Evolutionary conservation across 768 basidiomycete genomes (phyloP).

Genomic region (Suillus americanus): DNA sequence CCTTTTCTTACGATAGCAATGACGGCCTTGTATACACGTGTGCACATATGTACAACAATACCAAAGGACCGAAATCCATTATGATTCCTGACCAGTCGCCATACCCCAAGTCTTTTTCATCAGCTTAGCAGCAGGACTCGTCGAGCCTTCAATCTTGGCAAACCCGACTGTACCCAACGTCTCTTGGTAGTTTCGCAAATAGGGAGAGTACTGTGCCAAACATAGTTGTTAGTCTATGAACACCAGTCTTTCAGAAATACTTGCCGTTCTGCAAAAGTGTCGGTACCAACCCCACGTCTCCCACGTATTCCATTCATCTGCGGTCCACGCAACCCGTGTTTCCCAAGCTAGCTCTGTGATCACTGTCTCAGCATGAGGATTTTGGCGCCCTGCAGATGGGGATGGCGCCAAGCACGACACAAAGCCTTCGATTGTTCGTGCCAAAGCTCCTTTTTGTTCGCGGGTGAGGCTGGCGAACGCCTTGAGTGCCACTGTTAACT

Average conservation of each 20-base stretch:
- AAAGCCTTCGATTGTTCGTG: conserved; percentile 76
- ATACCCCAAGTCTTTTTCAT: conserved; percentile 72
- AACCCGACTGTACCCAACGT: conserved; percentile 73
- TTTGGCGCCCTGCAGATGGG: conserved; percentile 43
- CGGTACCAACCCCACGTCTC: conserved; percentile 91
- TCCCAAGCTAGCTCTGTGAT: conserved; percentile 71
- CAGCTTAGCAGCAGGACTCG: conserved; percentile 55
- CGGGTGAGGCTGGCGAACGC: conserved; percentile 71
- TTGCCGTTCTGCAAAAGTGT: conserved; percentile 80
- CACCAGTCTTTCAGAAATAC: conserved; percentile 26
- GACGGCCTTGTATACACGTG: background rate
- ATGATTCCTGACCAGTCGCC: conserved; percentile 59
- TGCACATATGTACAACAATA: conserved; percentile 1
- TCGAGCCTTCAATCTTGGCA: conserved; percentile 55
- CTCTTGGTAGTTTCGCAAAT: conserved; percentile 70
- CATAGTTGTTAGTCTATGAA: conserved; percentile 7
- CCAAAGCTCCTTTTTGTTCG: conserved; percentile 75
- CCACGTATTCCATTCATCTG: conserved; percentile 81
- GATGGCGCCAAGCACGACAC: conserved; percentile 57
- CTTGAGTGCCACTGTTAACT: conserved; percentile 69
- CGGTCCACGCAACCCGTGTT: conserved; percentile 64
- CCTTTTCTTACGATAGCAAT: background rate
- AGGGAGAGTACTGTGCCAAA: conserved; percentile 66
- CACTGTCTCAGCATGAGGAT: conserved; percentile 51
- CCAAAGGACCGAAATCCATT: conserved; percentile 1